Evolutionary conservation across 139 green algal species (phyloP).

Genomic region (Coccomyxa sp.): DNA sequence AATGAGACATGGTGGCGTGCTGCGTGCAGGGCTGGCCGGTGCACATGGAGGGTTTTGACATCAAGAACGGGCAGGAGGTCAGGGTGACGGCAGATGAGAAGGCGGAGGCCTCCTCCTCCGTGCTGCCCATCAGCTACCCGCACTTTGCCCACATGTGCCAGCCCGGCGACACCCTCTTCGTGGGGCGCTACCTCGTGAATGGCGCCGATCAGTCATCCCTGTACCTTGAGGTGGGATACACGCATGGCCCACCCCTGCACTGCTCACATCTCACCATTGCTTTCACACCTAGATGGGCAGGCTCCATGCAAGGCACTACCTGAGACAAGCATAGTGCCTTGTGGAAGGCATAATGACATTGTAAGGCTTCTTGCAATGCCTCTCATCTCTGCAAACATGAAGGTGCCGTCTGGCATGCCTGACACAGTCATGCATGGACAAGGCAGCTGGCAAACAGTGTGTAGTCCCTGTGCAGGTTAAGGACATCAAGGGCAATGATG

Average conservation of each 20-base stretch:
- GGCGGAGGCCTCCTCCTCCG: conserved; percentile 21
- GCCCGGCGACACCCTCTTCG: conserved; percentile 61
- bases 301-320: no score
- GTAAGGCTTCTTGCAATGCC: no score
- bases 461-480: conserved; percentile 35
- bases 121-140: conserved; percentile 57
- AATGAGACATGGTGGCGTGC: no score
- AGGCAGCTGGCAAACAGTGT: no score
- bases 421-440: no score
- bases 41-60: conserved; percentile 48
- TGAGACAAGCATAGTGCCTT: no score
- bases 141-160: conserved; percentile 13
- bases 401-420: no score
- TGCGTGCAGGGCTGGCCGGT: conserved; percentile 64
- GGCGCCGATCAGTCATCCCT: conserved; percentile 58
- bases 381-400: no score
- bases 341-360: no score
- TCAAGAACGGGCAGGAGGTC: conserved; percentile 54
- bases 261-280: neutral
- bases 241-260: neutral
- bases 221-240: conserved; percentile 61
- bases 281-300: neutral
- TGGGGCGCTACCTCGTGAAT: conserved; percentile 76
- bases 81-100: conserved; percentile 52
- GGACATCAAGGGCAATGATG: conserved; percentile 23